Base-by-base conservation (phyloP, 164 flowering plant species). In the Protea cynaroides region DNA sequence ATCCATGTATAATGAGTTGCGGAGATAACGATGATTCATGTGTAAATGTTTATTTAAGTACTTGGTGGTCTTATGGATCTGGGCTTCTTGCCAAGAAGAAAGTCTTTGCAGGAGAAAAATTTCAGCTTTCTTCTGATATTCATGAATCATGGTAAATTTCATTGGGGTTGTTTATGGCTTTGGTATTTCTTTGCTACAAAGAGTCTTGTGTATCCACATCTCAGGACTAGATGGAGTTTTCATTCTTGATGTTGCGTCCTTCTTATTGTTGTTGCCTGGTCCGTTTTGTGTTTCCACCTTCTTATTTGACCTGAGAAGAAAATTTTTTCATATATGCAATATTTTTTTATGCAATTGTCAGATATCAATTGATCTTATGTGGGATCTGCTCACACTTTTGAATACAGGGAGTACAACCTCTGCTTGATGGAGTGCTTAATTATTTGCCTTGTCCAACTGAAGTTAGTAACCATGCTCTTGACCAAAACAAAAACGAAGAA, bases 391-490 rank as follows among this genome's bases (percentile, higher is more conserved):
- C n/a, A 47, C 9, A 22, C 57, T 68, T 71, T 25, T 71, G 19
- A 37, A 38, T 66, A 36, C 85, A 95, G 99, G 99, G 99, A 59
- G 97, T 95, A 14, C 99, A 95, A 61, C 85, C 97, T 58, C 95
- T 95, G 71, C 83, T 95, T 71, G 86, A 95, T 78, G 99, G 98
- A 68, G 97, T 95, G 24, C 79, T 95, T 43, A 75, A 72, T 71
- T 95, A 95, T 76, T 75, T 95, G 73, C 99, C 98, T 25, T 88
- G 91, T 71, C 99, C 99, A 50, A 73, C 69, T 70, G 97, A 95
- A 87, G 97, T 92, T 73, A 71, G 75, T 64, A 95, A 87, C 70
- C 78, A 82, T 84, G 99, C 99, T 68, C 93, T 95, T 70, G 98
- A 95, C 66, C 99, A 95, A 73, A 76, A 76, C 38, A 88, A 90